phyloP scores from a whole-genome alignment of 805 yeast species.

The Candida jianshihensis region DNA sequence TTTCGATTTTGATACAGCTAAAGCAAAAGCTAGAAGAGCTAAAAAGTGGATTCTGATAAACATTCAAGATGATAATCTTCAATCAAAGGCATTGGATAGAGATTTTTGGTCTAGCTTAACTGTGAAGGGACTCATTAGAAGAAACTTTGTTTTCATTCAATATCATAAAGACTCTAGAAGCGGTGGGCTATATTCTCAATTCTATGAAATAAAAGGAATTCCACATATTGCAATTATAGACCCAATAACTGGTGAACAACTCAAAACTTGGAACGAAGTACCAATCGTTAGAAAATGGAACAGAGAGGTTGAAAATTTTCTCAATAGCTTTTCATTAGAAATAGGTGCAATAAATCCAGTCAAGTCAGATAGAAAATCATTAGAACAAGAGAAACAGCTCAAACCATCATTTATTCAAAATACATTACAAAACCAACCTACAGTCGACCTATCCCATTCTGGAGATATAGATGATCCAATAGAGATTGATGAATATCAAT shows the following conservation, averaged over 20 bases:
- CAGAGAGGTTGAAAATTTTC: conserved; percentile 62
- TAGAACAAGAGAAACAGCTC: conserved; percentile 45
- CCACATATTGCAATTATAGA: conserved; percentile 93
- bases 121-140: conserved; percentile 57
- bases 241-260: conserved; percentile 92
- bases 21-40: conserved; percentile 49
- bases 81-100: conserved; percentile 84
- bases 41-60: conserved; percentile 83
- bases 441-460: conserved; percentile 1
- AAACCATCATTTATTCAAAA: conserved; percentile 39
- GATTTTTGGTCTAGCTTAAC: conserved; percentile 81
- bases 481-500: conserved; percentile 21
- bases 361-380: too few species aligned
- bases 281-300: conserved; percentile 58
- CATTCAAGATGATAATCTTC: conserved; percentile 82
- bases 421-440: not conserved
- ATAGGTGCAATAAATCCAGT: conserved; percentile 61
- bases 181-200: conserved; percentile 64
- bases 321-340: conserved; percentile 56
- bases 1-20: conserved; percentile 67
- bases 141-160: conserved; percentile 77
- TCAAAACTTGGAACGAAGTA: conserved; percentile 67
- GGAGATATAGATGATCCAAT: conserved; percentile 16
- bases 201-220: conserved; percentile 60
- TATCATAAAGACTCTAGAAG: conserved; percentile 71